Evolutionary conservation across 225 moss, liverwort and hornwort species (phyloP).

Genomic region (Antitrichia curtipendula): DNA sequence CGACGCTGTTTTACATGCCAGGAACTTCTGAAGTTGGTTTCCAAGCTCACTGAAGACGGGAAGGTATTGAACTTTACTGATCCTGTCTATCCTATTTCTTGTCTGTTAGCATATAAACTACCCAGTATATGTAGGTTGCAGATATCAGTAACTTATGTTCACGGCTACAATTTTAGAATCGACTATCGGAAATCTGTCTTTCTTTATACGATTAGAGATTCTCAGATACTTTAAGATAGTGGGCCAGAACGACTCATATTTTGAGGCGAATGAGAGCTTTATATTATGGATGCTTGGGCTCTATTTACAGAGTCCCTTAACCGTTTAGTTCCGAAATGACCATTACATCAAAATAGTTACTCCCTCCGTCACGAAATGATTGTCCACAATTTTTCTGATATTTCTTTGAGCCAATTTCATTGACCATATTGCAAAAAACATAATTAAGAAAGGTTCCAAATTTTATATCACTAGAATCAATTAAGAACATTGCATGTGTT

Average conservation of each 20-base stretch:
- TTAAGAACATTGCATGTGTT: too few relatives aligned
- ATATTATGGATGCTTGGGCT: not conserved
- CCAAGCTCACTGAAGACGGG: conserved; percentile 61
- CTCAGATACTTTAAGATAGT: not conserved
- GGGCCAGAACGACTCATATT: not conserved
- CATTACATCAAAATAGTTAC: not conserved
- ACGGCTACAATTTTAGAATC: not conserved
- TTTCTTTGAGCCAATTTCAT: too few relatives aligned
- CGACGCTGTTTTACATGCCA: not conserved
- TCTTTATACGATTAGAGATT: not conserved
- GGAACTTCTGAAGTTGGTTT: conserved; percentile 85
- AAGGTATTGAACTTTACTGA: conserved; percentile 6
- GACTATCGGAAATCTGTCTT: not conserved
- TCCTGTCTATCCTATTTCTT: not conserved
- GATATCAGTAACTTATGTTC: not conserved
- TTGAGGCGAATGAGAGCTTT: not conserved
- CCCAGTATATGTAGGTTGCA: not conserved
- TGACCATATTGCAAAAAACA: too few relatives aligned
- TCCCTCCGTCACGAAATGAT: too few relatives aligned
- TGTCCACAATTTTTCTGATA: too few relatives aligned
- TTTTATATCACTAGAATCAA: too few relatives aligned
- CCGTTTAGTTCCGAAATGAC: not conserved
- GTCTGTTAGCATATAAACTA: not conserved
- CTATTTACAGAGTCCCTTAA: not conserved
- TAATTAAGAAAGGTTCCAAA: too few relatives aligned